phyloP scores from a whole-genome alignment of 768 basidiomycete species.

The Pleurotus pulmonarius region DNA sequence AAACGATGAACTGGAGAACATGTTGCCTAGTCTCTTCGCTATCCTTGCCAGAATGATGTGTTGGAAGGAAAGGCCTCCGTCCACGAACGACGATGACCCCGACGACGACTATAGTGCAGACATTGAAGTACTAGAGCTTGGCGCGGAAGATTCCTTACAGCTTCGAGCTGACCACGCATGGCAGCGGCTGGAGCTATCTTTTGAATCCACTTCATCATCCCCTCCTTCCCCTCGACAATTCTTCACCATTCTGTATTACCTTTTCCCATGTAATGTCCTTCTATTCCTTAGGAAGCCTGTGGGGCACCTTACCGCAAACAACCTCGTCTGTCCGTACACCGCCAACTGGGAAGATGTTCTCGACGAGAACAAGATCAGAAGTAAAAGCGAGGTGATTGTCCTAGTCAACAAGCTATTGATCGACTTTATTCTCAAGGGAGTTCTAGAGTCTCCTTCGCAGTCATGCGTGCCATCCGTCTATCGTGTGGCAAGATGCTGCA shows the following conservation, averaged over 20 bases:
- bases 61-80: slow-evolving; percentile 59
- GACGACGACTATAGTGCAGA: slow-evolving; percentile 28
- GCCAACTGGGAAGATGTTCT: slow-evolving; percentile 69
- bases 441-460: slow-evolving; percentile 62
- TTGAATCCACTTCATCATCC: slow-evolving; percentile 46
- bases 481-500: slow-evolving; percentile 62
- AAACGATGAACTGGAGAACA: slow-evolving; percentile 45
- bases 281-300: slow-evolving; percentile 72
- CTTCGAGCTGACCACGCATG: slow-evolving; percentile 60
- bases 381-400: slow-evolving; percentile 64
- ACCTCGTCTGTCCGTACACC: slow-evolving; percentile 56
- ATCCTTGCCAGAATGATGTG: slow-evolving; percentile 70
- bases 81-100: slow-evolving; percentile 3
- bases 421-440: neutral
- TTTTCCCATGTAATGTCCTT: slow-evolving; percentile 87
- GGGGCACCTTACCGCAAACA: slow-evolving; percentile 52
- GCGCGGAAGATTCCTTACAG: slow-evolving; percentile 29
- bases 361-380: slow-evolving; percentile 65
- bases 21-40: slow-evolving; percentile 63
- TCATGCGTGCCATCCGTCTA: slow-evolving; percentile 69
- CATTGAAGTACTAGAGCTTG: slow-evolving; percentile 37
- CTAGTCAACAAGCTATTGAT: neutral
- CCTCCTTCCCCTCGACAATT: slow-evolving; percentile 61
- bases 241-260: slow-evolving; percentile 82
- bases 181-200: slow-evolving; percentile 61